These are phyloP conservation scores for Ceratocystis variospora DNA, from an alignment of 2,329 filamentous ascomycete species.

Conservation along the genomic window DNA sequence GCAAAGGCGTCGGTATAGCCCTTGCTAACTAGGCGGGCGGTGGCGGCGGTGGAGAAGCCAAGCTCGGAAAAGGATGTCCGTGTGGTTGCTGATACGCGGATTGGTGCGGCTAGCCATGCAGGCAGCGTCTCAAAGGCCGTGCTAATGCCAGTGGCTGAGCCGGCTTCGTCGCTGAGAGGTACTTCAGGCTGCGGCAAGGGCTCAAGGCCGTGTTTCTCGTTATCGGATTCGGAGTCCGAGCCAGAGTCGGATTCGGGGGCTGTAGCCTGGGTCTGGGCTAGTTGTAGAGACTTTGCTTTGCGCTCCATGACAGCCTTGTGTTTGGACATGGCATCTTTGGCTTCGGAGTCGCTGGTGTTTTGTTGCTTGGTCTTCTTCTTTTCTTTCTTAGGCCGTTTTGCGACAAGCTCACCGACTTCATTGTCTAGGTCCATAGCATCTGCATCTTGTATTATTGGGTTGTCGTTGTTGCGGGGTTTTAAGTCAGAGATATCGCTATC, in stretches of 20 bases:
- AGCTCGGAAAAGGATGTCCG: slow-evolving; percentile 48
- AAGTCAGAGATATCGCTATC: not conserved
- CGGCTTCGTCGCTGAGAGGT: slow-evolving; percentile 40
- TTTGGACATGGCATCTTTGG: slow-evolving; percentile 17
- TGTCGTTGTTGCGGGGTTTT: not conserved
- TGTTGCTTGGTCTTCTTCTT: slow-evolving; percentile 26
- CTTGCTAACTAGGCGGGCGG: slow-evolving; percentile 52
- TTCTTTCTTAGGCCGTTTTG: slow-evolving; percentile 15
- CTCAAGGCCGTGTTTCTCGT: slow-evolving; percentile 55
- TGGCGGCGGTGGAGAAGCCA: slow-evolving; percentile 46
- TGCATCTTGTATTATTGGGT: not conserved
- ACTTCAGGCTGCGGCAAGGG: slow-evolving; percentile 68
- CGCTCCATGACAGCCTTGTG: slow-evolving; percentile 23
- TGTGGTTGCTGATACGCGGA: slow-evolving; percentile 49
- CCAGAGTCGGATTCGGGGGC: slow-evolving; percentile 22
- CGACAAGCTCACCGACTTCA: slow-evolving; percentile 20
- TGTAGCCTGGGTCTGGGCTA: slow-evolving; percentile 25
- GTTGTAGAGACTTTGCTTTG: slow-evolving; percentile 25
- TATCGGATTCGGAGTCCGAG: slow-evolving; percentile 25
- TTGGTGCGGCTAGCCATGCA: slow-evolving; percentile 63
- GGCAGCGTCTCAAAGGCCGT: slow-evolving; percentile 59
- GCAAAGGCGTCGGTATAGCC: slow-evolving; percentile 31
- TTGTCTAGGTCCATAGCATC: slow-evolving; percentile 9
- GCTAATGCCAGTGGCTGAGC: slow-evolving; percentile 45
- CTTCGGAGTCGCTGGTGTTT: not conserved